A percentile compares a stretch with the other conserved stretches of the same genome.
Conservation (phyloP, 352 stramenopile species). For the Pelagophyceae sp. region DNA sequence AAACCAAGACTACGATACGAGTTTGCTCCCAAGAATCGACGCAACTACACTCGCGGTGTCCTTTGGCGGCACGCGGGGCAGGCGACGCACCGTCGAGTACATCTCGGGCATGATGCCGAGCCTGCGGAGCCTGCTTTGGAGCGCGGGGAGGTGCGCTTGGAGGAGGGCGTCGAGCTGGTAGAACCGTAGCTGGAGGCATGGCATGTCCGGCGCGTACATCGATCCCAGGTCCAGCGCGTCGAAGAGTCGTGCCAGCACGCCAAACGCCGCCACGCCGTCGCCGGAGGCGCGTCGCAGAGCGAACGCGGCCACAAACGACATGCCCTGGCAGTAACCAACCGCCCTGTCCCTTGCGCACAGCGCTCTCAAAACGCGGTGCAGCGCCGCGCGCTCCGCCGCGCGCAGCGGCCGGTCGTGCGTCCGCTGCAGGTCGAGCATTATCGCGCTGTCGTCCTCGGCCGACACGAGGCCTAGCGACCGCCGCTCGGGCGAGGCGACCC, state of each 20-base stretch:
- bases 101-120: neutral
- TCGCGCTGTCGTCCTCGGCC: neutral
- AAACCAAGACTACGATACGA: too few species aligned
- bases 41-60: too few species aligned
- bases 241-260: neutral
- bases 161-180: constrained; percentile 5
- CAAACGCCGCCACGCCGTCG: neutral
- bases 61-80: too few species aligned
- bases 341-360: neutral
- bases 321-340: constrained; percentile 5
- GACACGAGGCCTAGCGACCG: neutral
- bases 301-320: neutral
- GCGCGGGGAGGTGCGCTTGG: neutral
- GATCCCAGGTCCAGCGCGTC: neutral
- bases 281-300: neutral
- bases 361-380: neutral
- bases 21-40: too few species aligned
- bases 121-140: neutral
- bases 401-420: neutral
- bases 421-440: neutral
- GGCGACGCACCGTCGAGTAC: neutral
- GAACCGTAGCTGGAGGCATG: neutral
- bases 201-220: neutral
- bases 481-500: too few species aligned
- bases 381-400: neutral